Percentiles rank a stretch among this genome's conserved stretches.
phyloP scores from a whole-genome alignment of 139 green algal genomes.

The Micromonas pusilla region DNA sequence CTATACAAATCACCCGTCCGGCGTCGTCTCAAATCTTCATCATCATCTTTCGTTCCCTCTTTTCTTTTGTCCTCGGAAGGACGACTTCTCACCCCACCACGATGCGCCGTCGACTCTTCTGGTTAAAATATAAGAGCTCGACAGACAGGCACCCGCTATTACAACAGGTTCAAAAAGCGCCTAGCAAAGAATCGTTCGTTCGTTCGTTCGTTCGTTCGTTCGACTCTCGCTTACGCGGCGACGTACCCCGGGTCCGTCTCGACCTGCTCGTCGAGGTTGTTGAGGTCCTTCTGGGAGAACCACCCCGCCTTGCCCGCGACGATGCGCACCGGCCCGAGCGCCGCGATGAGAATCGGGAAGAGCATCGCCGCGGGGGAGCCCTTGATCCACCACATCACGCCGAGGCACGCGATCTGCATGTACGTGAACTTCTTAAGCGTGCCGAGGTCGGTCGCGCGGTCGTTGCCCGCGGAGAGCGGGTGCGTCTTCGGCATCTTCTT shows the following conservation, averaged over 20 bases:
- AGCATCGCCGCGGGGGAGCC: neutral
- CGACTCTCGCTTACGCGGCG: no score
- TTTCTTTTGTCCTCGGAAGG: no score
- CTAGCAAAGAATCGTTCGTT: no score
- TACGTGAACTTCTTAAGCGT: constrained; percentile 7
- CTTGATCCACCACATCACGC: constrained; percentile 14
- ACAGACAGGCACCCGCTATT: no score
- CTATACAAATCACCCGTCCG: no score
- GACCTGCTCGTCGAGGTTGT: constrained; percentile 19
- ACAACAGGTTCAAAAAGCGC: no score
- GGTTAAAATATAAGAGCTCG: no score
- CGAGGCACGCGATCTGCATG: constrained; percentile 20
- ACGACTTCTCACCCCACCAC: no score
- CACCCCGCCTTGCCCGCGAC: neutral
- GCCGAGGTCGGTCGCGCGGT: neutral
- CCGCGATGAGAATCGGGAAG: constrained; percentile 16
- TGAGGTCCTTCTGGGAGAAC: constrained; percentile 17
- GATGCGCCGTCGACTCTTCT: no score
- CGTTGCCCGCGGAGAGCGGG: neutral
- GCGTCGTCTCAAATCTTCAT: no score
- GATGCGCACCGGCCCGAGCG: neutral
- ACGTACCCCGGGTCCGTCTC: neutral
- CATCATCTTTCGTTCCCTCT: no score
- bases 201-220: no score
- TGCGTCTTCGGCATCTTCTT: neutral